These are phyloP conservation scores for Rhodotorula taiwanensis DNA, from an alignment of 768 basidiomycete genomes.

Conservation along the genomic window DNA sequence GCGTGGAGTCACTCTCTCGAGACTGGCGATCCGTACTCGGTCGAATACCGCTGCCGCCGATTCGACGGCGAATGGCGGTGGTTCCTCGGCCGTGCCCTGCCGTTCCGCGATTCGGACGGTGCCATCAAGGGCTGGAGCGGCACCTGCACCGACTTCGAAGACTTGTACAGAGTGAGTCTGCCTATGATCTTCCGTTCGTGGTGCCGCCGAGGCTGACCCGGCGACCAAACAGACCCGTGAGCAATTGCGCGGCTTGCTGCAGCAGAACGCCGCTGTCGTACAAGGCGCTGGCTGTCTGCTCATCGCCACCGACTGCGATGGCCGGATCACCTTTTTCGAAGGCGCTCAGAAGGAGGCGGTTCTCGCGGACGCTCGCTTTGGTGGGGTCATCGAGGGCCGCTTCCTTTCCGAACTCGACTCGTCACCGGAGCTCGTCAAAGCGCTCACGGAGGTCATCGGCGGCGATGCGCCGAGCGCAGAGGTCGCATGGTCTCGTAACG, in stretches of 20 bases:
- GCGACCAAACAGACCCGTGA: constrained; percentile 22
- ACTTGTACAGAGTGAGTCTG: constrained; percentile 22
- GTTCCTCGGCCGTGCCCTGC: constrained; percentile 32
- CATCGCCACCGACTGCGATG: constrained; percentile 17
- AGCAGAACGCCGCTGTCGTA: constrained; percentile 27
- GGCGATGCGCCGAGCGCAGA: no score
- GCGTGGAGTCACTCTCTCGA: constrained; percentile 33
- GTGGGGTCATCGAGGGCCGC: not conserved
- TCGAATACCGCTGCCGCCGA: constrained; percentile 33
- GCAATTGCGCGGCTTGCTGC: constrained; percentile 14
- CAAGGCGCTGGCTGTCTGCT: constrained; percentile 22
- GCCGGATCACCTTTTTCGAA: constrained; percentile 18
- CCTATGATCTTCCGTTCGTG: not conserved
- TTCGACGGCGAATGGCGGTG: constrained; percentile 35
- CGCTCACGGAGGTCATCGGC: constrained; percentile 1
- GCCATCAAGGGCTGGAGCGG: constrained; percentile 34
- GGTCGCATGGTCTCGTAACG: not conserved
- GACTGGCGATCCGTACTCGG: constrained; percentile 32
- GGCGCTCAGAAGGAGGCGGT: constrained; percentile 11
- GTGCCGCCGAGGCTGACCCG: no score
- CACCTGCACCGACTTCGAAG: constrained; percentile 38
- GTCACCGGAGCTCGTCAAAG: not conserved
- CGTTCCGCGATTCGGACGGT: constrained; percentile 24
- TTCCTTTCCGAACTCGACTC: constrained; percentile 4
- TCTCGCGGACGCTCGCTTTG: not conserved